Conservation (phyloP, 345 rosid species). For the Sonneratia caseolaris region DNA sequence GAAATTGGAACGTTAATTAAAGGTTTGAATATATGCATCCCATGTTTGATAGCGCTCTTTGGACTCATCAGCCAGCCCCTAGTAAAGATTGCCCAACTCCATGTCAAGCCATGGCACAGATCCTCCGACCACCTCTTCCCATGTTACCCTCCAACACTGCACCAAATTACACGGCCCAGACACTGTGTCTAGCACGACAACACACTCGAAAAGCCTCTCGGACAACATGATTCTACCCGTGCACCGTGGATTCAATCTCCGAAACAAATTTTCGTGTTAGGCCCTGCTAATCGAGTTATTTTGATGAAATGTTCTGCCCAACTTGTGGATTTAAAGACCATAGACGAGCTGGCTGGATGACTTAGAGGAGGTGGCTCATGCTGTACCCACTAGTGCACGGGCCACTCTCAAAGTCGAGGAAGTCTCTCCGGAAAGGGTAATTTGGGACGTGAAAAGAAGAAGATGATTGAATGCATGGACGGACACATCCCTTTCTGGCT, state of each 20-base stretch:
- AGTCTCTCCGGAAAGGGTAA: not conserved
- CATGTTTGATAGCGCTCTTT: not conserved
- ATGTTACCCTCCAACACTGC: not conserved
- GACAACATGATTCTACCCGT: too few species aligned
- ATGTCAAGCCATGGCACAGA: conserved; percentile 4
- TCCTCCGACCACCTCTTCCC: not conserved
- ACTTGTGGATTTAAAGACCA: too few species aligned
- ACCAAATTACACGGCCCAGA: not conserved
- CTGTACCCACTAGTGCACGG: not conserved
- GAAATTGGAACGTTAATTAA: not conserved
- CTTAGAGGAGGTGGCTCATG: too few species aligned
- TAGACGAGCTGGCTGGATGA: too few species aligned
- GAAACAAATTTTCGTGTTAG: too few species aligned
- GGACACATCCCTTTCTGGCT: conserved; percentile 23
- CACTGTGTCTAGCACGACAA: too few species aligned
- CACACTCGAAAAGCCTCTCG: too few species aligned
- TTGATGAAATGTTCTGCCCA: too few species aligned
- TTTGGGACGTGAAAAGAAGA: not conserved
- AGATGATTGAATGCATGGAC: conserved; percentile 1
- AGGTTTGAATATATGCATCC: conserved; percentile 3
- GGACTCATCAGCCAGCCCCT: not conserved
- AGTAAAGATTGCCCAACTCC: not conserved
- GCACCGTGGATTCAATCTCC: too few species aligned
- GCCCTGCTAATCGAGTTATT: too few species aligned
- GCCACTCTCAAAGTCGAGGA: not conserved